Evolutionary conservation across 495 filamentous ascomycete species (phyloP), one percentile per base, ranked within the genome.

Genomic region (Tuber brumale): DNA sequence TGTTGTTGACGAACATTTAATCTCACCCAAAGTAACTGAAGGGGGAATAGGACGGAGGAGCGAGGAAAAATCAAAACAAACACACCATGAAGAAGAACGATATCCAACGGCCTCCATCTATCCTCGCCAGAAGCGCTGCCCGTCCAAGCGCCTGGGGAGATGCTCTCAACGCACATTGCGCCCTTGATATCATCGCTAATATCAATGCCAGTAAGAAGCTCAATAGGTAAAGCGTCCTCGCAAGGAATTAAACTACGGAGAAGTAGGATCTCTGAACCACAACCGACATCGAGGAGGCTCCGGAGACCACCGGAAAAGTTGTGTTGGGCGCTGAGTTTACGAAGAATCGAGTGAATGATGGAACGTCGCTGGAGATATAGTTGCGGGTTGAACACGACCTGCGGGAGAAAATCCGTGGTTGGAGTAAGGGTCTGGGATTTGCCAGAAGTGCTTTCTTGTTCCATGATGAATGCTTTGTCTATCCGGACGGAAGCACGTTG

Each of bases 251-350:
- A 69, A 31, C 75, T 76, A 4, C 77, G 76, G 4, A 81, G 73
- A 9, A 83, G 69, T 8, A 81, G 45, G 35, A 61, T 70, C 19
- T 80, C 81, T 18, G 75, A 71, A 18, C 82, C 82, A 70, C 82
- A 83, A 3, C 82, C 82, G 8, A 83, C 75, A 72, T 83, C 82
- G 16, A 83, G 81, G 35, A 83, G 70, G 21, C 75, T 79, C 9
- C 51, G 71, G 37, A 82, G 75, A 37, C 73, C 76, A 23, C 78
- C 76, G 3, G 44, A 19, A 43, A 82, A 71, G 16, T 76, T 45
- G 1, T 75, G 41, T 16, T 71, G 70, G 7, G 61, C 37, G 42
- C 74, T 71, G 21, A 81, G 35, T 5, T 72, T 75, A 9, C 48
- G 66, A 1, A 83, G 73, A 41, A 81, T 71, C 0, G 72, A 57